Evolutionary conservation across 1,284 basidiomycete genomes (phyloP), one percentile per base, ranked within the genome.

Genomic region (Trichosporon faecale): DNA sequence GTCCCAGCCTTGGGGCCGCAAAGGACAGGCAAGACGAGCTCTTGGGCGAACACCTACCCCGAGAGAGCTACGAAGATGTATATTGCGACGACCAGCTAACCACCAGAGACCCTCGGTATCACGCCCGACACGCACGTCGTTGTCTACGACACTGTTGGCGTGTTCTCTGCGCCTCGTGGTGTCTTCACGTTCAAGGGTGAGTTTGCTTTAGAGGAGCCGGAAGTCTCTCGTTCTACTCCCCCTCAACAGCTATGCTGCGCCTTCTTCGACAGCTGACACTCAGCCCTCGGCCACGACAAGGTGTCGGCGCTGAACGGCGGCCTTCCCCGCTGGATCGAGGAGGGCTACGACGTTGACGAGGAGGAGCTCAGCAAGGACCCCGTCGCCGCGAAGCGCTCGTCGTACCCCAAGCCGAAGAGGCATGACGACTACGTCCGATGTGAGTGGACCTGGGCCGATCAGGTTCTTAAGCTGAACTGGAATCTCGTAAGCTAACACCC

Each of bases 231-330:
- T n/a, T n/a, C n/a, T n/a, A n/a, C n/a, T n/a, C n/a, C n/a, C n/a
- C n/a, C n/a, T n/a, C n/a, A n/a, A n/a, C n/a, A 46, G 44, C 44
- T 46, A 14, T 14, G 44, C 18, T n/a, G n/a, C n/a, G n/a, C n/a
- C n/a, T n/a, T n/a, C n/a, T n/a, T n/a, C n/a, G n/a, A n/a, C n/a
- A n/a, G n/a, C n/a, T n/a, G n/a, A n/a, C n/a, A n/a, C 1, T 21
- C 84, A 85, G 87, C 91, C 25, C 94, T 95, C 80, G 92, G 93
- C 7, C 95, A 98, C 80, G 82, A 86, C 57, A 90, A 89, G 63
- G 92, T 94, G 4, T 93, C 91, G 72, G 88, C 97, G 18, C 86
- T 98, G 11, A 89, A 98, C 80, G 95, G 95, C 21, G 95, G 95
- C 29, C 86, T 98, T 12, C 93, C 93, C 21, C 85, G 88, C 44